Conservation (phyloP, 768 basidiomycete species). For the Russula lepida region DNA sequence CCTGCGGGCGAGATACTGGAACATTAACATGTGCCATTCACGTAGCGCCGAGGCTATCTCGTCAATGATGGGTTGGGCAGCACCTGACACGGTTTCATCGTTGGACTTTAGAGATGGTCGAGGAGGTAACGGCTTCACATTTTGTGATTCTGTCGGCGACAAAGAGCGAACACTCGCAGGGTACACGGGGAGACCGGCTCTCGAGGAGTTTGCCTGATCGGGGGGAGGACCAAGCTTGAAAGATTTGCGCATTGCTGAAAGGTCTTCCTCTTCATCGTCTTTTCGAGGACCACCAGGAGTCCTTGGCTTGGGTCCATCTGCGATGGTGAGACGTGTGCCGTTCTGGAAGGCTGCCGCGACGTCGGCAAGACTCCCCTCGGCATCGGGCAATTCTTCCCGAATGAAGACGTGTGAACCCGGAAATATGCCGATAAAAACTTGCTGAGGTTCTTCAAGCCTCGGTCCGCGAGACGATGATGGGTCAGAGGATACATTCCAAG, state of each 20-base stretch:
- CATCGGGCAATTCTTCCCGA: constrained; percentile 80
- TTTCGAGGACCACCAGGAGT: constrained; percentile 51
- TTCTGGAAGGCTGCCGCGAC: constrained; percentile 50
- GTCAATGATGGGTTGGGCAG: constrained; percentile 83
- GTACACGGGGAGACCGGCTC: constrained; percentile 65
- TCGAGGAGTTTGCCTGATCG: constrained; percentile 64
- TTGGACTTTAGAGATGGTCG: constrained; percentile 92
- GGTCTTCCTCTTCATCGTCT: constrained; percentile 61
- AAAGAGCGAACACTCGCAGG: constrained; percentile 57
- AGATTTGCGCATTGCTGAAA: constrained; percentile 40
- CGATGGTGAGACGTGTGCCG: constrained; percentile 27
- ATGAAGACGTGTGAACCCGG: constrained; percentile 83
- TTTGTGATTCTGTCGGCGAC: constrained; percentile 58
- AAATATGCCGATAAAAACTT: constrained; percentile 92
- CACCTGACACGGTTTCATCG: constrained; percentile 84
- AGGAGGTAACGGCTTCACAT: constrained; percentile 70
- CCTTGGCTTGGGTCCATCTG: constrained; percentile 36
- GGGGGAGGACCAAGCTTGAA: constrained; percentile 68
- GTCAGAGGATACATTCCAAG: constrained; percentile 53
- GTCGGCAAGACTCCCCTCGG: constrained; percentile 76
- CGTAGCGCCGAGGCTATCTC: constrained; percentile 94
- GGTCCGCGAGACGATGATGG: constrained; percentile 45
- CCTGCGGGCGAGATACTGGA: constrained; percentile 79
- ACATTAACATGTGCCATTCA: constrained; percentile 92
- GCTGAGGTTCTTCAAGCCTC: constrained; percentile 69